Base-by-base conservation (phyloP, 345 rosid species). In the Gossypium arboreum region DNA sequence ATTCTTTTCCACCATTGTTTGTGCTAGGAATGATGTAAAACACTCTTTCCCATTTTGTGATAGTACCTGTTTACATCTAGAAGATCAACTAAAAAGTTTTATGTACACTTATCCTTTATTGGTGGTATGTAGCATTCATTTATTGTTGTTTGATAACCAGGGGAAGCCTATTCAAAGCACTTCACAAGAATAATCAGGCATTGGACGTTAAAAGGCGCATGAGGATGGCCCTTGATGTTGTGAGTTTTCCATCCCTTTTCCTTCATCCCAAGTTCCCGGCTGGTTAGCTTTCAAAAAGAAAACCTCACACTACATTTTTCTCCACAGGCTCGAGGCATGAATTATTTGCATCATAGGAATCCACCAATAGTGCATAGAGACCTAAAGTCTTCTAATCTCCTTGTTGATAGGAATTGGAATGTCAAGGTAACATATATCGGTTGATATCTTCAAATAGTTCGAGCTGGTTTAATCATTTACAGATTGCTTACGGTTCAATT, bases 361-460 rank as follows among this genome's bases (percentile, higher is more conserved):
- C 98, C 95, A 13, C 92, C 97, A 15, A 94, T 91, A 64, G 90
- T 94, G 48, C 98, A 94, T 68, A 84, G 97, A 66, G 97, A 94
- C 82, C 83, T 94, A 25, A 94, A 91, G 80, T 92, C 98, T 29
- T 92, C 98, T 44, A 94, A 94, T 84, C 87, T 94, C 47, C 92
- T 94, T 2, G 97, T 94, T 50, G 94, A 92, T 72, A 88, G 76
- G 78, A 92, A 91, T 86, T 91, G 97, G 98, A 88, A 84, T 11
- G 97, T 94, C 45, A 92, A 94, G 92, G 97, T 94, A 85, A 56
- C 57, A 41, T 75, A 20, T 12, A 17, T 7, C 34, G 12, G 45
- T 18, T 59, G 50, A 44, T 52, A 20, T 24, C 67, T 55, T 44
- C 63, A 61, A 63, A 54, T 54, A 41, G 20, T 67, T 66, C 45